phyloP scores from a whole-genome alignment of 208 protist species.

The Leishmania aethiopica region DNA sequence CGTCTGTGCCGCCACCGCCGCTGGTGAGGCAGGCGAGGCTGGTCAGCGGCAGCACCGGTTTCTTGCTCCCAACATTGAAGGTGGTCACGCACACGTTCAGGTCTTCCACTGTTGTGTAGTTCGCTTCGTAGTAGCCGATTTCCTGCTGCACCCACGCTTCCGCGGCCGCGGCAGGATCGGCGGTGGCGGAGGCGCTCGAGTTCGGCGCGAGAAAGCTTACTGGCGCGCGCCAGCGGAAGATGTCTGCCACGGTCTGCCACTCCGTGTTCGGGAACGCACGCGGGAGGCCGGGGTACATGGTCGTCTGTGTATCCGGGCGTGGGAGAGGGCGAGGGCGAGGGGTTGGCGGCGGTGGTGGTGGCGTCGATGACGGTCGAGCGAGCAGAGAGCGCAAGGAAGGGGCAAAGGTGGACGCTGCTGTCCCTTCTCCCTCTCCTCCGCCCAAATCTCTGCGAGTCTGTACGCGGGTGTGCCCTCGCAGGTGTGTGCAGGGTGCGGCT shows the following conservation, averaged over 20 bases:
- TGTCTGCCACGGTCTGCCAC: constrained; percentile 55
- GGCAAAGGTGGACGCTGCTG: too few species aligned
- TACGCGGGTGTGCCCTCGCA: neutral
- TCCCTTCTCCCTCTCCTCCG: too few species aligned
- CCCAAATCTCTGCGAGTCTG: neutral
- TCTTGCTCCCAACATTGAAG: constrained; percentile 90
- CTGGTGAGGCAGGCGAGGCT: constrained; percentile 31
- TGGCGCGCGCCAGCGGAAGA: constrained; percentile 37
- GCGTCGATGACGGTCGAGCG: too few species aligned
- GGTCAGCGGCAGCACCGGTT: constrained; percentile 50
- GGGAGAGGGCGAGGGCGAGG: neutral
- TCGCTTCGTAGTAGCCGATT: constrained; percentile 69
- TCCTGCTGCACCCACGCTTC: constrained; percentile 84
- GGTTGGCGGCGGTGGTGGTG: too few species aligned
- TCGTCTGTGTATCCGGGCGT: neutral
- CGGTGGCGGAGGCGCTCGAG: neutral
- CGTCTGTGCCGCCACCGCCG: constrained; percentile 8
- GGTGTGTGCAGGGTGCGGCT: too few species aligned
- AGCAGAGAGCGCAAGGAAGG: too few species aligned
- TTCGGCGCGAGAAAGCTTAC: constrained; percentile 13
- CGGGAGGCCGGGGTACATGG: constrained; percentile 68
- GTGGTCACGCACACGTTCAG: constrained; percentile 70
- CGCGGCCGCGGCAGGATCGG: constrained; percentile 27
- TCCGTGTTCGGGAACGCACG: constrained; percentile 48
- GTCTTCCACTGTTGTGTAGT: constrained; percentile 71